Evolutionary conservation across 2,329 filamentous ascomycete species (phyloP).

Genomic region (Epichloe aotearoae): DNA sequence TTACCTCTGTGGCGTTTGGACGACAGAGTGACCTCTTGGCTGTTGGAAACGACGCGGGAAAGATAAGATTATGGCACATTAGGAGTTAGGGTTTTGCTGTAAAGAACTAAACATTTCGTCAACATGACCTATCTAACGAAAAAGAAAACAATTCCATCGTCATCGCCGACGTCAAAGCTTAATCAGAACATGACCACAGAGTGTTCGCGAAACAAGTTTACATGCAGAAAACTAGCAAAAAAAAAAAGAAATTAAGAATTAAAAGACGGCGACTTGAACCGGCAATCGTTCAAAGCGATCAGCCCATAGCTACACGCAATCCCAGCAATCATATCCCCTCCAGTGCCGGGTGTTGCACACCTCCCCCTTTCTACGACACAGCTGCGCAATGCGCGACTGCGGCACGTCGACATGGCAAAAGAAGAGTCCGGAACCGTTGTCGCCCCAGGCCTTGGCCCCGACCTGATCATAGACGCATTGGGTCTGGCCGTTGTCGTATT

Average conservation of each 20-base stretch:
- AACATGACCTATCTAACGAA: no score
- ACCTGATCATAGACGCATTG: not conserved
- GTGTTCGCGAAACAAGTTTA: no score
- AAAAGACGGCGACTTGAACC: no score
- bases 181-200: no score
- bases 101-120: no score
- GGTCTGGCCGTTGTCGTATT: not conserved
- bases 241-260: no score
- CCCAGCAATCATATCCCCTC: not conserved
- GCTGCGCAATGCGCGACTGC: not conserved
- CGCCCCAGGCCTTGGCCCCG: not conserved
- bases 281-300: not conserved
- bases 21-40: conserved; percentile 57
- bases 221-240: no score
- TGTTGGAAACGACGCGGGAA: conserved; percentile 79
- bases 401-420: not conserved
- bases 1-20: conserved; percentile 61
- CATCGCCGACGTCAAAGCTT: no score
- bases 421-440: not conserved
- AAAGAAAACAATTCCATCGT: no score
- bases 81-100: conserved; percentile 32
- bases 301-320: not conserved
- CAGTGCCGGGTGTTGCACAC: not conserved
- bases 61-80: conserved; percentile 86
- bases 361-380: not conserved